phyloP scores from a whole-genome alignment of 306 rosid genomes.

The Corylus americana region DNA sequence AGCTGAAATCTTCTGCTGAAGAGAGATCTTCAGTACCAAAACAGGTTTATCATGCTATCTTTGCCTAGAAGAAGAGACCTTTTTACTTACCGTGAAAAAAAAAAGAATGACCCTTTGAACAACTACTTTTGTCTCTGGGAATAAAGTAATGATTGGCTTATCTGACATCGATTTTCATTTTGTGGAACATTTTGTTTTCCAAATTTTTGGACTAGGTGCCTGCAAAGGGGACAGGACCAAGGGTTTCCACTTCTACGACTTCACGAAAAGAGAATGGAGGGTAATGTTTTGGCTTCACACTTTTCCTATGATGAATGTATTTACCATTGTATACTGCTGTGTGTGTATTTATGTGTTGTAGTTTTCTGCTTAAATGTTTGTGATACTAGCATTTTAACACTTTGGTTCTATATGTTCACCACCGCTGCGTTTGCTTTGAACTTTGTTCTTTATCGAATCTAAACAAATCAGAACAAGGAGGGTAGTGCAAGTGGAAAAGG shows the following conservation, averaged over 20 bases:
- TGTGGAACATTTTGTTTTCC: constrained; percentile 17
- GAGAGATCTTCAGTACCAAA: constrained; percentile 46
- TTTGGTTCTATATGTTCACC: constrained; percentile 14
- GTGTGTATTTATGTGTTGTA: background rate
- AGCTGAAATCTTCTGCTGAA: constrained; percentile 47
- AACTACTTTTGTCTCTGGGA: constrained; percentile 13
- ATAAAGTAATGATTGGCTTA: background rate
- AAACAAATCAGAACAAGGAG: background rate
- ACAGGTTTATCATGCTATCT: constrained; percentile 46
- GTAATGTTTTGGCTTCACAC: constrained; percentile 41
- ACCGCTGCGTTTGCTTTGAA: background rate
- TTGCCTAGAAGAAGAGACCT: background rate
- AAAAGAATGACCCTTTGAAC: constrained; percentile 3
- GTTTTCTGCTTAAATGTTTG: constrained; percentile 3
- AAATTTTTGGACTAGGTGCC: constrained; percentile 46
- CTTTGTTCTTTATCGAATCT: background rate
- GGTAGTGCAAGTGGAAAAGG: background rate
- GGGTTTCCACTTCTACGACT: constrained; percentile 49
- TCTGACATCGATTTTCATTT: constrained; percentile 15
- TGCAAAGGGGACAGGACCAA: constrained; percentile 53
- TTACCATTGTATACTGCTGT: constrained; percentile 7
- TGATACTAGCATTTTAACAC: constrained; percentile 11
- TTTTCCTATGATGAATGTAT: constrained; percentile 9
- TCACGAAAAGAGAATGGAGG: constrained; percentile 62
- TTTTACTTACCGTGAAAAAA: background rate